Conservation (phyloP, 2,329 filamentous ascomycete genomes). For the Fusarium globosum region DNA sequence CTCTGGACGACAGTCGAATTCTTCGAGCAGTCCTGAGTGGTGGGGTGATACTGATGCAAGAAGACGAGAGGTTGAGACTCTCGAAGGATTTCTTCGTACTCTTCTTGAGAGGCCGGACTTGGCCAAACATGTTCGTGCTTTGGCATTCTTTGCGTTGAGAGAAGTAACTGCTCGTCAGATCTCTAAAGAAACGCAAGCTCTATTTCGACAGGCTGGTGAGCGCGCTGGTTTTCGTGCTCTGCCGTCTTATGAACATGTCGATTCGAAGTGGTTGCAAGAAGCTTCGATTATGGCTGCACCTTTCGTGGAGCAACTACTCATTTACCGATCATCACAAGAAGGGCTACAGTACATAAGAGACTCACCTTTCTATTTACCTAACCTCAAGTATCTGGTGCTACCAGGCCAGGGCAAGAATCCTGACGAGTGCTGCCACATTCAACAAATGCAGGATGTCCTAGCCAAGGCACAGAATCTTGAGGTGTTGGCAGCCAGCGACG, state of each 20-base stretch:
- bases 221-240: slow-evolving; percentile 43
- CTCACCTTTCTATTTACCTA: slow-evolving; percentile 43
- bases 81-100: slow-evolving; percentile 40
- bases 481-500: slow-evolving; percentile 40
- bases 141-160: slow-evolving; percentile 41
- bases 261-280: slow-evolving; percentile 45
- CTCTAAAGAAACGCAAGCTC: slow-evolving; percentile 33
- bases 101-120: slow-evolving; percentile 41
- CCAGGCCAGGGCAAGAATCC: slow-evolving; percentile 40
- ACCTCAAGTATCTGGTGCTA: slow-evolving; percentile 44
- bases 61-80: slow-evolving; percentile 31
- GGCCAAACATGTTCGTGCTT: slow-evolving; percentile 39
- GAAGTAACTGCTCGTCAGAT: slow-evolving; percentile 24
- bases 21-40: slow-evolving; percentile 20
- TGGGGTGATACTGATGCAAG: slow-evolving; percentile 19
- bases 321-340: slow-evolving; percentile 44
- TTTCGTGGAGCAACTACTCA: slow-evolving; percentile 43
- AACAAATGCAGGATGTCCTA: slow-evolving; percentile 45
- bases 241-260: slow-evolving; percentile 38
- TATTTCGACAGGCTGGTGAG: slow-evolving; percentile 43
- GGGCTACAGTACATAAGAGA: slow-evolving; percentile 43
- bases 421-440: slow-evolving; percentile 45
- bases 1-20: slow-evolving; percentile 35
- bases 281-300: slow-evolving; percentile 45
- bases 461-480: slow-evolving; percentile 44